Conservation (phyloP, 768 basidiomycete genomes). For the Peribolospora baueri region DNA sequence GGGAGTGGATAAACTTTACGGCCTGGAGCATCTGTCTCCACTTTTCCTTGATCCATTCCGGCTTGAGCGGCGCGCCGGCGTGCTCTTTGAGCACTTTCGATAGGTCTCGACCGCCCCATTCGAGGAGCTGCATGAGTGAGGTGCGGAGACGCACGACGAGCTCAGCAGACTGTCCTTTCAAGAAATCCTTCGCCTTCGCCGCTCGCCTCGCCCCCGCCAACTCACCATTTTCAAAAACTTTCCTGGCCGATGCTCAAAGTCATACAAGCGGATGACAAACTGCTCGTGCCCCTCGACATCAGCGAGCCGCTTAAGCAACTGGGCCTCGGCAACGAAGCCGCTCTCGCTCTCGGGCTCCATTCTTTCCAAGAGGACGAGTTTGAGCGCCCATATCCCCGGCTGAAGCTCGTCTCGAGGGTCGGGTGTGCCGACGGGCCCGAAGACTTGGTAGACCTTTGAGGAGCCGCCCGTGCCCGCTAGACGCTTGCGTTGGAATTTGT, state of each 20-base stretch:
- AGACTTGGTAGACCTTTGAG: slow-evolving; percentile 81
- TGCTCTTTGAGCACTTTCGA: slow-evolving; percentile 66
- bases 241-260: slow-evolving; percentile 27
- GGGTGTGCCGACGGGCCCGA: too few relatives aligned
- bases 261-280: too few relatives aligned
- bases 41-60: slow-evolving; percentile 83
- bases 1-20: slow-evolving; percentile 92
- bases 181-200: too few relatives aligned
- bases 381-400: slow-evolving; percentile 53
- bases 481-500: slow-evolving; percentile 11
- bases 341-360: slow-evolving; percentile 60
- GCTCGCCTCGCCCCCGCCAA: too few relatives aligned
- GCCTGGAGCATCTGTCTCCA: slow-evolving; percentile 99
- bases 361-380: slow-evolving; percentile 70
- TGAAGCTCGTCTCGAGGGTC: slow-evolving; percentile 36
- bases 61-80: slow-evolving; percentile 57
- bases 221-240: slow-evolving; percentile 36
- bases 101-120: slow-evolving; percentile 90
- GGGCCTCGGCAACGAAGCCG: slow-evolving; percentile 91
- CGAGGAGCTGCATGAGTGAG: slow-evolving; percentile 53
- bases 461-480: slow-evolving; percentile 74
- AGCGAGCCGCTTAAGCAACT: slow-evolving; percentile 55
- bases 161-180: too few relatives aligned
- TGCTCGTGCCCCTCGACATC: too few relatives aligned
- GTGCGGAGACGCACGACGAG: too few relatives aligned